Evolutionary conservation across 495 filamentous ascomycete species (phyloP).

Genomic region (Pyrenula massariospora): DNA sequence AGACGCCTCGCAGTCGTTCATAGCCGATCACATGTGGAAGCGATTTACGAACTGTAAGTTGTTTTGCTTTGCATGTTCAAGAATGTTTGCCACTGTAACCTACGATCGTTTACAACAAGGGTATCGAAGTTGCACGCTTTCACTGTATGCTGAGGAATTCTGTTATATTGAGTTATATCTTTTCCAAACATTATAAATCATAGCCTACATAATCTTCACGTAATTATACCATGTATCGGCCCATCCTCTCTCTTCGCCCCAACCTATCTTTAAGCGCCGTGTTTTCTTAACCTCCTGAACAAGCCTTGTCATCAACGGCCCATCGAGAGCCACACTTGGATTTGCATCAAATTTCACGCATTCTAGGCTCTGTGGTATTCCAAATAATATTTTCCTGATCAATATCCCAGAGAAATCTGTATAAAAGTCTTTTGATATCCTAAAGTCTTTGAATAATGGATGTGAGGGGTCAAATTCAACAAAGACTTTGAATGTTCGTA

Average conservation of each 20-base stretch:
- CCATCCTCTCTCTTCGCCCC: slow-evolving; percentile 66
- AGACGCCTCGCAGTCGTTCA: no score
- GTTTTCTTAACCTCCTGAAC: slow-evolving; percentile 38
- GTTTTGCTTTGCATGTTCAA: no score
- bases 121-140: no score
- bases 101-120: no score
- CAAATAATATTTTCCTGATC: slow-evolving; percentile 42
- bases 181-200: no score
- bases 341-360: slow-evolving; percentile 68
- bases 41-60: no score
- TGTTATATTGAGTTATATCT: no score
- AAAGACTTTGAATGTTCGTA: slow-evolving; percentile 59
- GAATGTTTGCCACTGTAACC: no score
- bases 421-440: slow-evolving; percentile 57
- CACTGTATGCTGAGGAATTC: no score
- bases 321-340: slow-evolving; percentile 54
- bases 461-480: slow-evolving; percentile 70
- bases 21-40: no score
- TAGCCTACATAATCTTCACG: not conserved
- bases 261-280: slow-evolving; percentile 40
- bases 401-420: slow-evolving; percentile 56
- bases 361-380: slow-evolving; percentile 43
- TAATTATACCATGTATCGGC: slow-evolving; percentile 10
- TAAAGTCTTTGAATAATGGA: slow-evolving; percentile 61
- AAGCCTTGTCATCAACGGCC: slow-evolving; percentile 59